Evolutionary conservation across 495 filamentous ascomycete genomes (phyloP).

Genomic region (Lineolata rhizophorae): DNA sequence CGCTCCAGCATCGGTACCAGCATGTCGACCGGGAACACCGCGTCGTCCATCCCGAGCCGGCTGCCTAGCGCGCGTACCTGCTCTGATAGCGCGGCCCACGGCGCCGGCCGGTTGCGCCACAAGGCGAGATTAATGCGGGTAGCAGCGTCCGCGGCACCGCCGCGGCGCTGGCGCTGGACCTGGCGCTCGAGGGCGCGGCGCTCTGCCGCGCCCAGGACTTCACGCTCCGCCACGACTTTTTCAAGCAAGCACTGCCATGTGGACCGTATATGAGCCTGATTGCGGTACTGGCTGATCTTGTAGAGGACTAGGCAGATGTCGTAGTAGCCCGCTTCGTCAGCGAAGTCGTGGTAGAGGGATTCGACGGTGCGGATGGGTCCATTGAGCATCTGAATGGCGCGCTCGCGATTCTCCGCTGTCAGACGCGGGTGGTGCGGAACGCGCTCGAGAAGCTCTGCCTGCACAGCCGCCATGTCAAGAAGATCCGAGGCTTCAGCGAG

Average conservation of each 20-base stretch:
- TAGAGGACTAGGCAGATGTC: slow-evolving; percentile 86
- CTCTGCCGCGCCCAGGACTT: too few relatives aligned
- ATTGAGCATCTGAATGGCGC: slow-evolving; percentile 44
- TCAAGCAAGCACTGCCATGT: slow-evolving; percentile 50
- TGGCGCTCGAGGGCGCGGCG: too few relatives aligned
- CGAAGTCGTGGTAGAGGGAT: slow-evolving; percentile 76
- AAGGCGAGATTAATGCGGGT: too few relatives aligned
- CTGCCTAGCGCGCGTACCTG: too few relatives aligned
- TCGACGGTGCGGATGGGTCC: slow-evolving; percentile 50
- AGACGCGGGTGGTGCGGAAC: slow-evolving; percentile 53
- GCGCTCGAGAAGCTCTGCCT: slow-evolving; percentile 73
- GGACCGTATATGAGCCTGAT: slow-evolving; percentile 50
- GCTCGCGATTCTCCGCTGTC: slow-evolving; percentile 28
- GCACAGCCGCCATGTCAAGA: slow-evolving; percentile 82
- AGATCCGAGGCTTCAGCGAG: slow-evolving; percentile 65
- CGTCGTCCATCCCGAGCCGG: too few relatives aligned
- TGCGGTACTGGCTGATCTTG: slow-evolving; percentile 69
- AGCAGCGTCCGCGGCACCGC: too few relatives aligned
- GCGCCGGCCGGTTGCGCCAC: too few relatives aligned
- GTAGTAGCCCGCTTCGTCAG: slow-evolving; percentile 71
- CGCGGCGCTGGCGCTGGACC: too few relatives aligned
- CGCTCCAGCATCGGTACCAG: too few relatives aligned
- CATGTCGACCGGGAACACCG: too few relatives aligned
- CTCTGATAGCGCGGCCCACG: too few relatives aligned
- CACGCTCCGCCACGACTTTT: slow-evolving; percentile 39